Base-by-base conservation (phyloP, 129 eudicot genomes). In the Helichrysum umbraculigerum region DNA sequence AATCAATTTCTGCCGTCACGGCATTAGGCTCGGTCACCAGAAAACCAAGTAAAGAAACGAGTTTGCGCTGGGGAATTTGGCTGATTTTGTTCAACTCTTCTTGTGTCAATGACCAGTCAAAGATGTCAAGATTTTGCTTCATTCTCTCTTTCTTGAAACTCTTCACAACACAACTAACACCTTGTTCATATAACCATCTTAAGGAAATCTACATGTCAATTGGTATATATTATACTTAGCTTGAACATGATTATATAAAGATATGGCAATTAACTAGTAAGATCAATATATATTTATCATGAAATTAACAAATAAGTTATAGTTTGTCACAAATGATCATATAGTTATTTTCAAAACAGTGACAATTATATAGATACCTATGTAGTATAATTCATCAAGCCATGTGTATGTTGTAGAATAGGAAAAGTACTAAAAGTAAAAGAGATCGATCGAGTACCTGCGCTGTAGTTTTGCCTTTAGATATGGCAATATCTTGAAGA, bases 161-260 rank as follows among this genome's bases (percentile, higher is more conserved):
- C 75, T 85, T 87, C 3, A 83, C 69, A 28, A 80, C 71, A 25
- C 82, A 51, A 61, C 85, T 70, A 60, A 80, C 92, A 29, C 87
- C 92, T 77, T 87, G 87, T 72, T 87, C 89, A 59, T 85, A 77
- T 12, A 83, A 81, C 92, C 92, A 87, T 75, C 88, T 78, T 76
- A 87, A 32, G 2, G 91, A 79, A 39, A 87, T 80, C 88, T 87
- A 71, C 58, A 34, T 29, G 47, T 33, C 28, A 21, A 66, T 1
- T 66, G 7, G 34, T 76, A 14, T 54, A 33, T 35, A 20, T 15
- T 25, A 25, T 25, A 0, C 28, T 25, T 25, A 25, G 28, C 28
- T 25, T 25, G 28, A 25, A 25, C 28, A 25, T 25, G 28, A 25
- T 25, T 25, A 25, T 25, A 25, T 25, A 25, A 25, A 25, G 28